Conservation (phyloP, 208 protist species). For the Trypanosoma mega region DNA sequence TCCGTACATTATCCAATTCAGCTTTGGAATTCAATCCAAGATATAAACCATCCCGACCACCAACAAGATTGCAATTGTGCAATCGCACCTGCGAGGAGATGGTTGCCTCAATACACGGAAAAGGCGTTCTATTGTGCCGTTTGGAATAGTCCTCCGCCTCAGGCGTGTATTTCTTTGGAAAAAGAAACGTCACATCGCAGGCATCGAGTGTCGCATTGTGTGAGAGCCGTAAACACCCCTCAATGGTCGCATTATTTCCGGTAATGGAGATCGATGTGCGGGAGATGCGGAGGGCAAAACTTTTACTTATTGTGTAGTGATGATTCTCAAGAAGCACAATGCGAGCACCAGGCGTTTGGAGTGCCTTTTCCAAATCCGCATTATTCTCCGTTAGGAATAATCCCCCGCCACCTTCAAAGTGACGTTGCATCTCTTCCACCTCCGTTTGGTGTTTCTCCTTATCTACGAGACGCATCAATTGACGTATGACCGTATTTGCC, state of each 20-base stretch:
- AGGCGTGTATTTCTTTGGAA: constrained; percentile 13
- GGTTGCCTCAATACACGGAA: constrained; percentile 45
- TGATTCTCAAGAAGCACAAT: constrained; percentile 46
- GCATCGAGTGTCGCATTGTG: constrained; percentile 41
- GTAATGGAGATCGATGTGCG: constrained; percentile 46
- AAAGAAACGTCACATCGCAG: constrained; percentile 45
- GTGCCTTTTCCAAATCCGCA: constrained; percentile 36
- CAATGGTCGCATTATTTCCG: constrained; percentile 50
- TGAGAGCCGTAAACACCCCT: constrained; percentile 37
- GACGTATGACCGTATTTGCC: constrained; percentile 24
- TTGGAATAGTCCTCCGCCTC: not conserved
- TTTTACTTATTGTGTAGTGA: constrained; percentile 38
- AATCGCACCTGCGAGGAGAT: constrained; percentile 34
- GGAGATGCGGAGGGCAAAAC: constrained; percentile 30
- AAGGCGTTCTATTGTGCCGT: not conserved
- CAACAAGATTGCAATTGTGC: constrained; percentile 39
- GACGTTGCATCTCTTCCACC: constrained; percentile 25
- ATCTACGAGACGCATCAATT: constrained; percentile 34
- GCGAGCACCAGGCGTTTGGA: constrained; percentile 45
- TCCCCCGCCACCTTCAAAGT: constrained; percentile 35
- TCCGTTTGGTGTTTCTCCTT: constrained; percentile 15
- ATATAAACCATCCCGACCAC: constrained; percentile 66
- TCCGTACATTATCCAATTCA: constrained; percentile 25
- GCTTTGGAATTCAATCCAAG: constrained; percentile 45
- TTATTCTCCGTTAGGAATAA: constrained; percentile 49